Evolutionary conservation across 2,329 filamentous ascomycete species (phyloP), one percentile per base, ranked within the genome.

Genomic region (Pseudomassariella vexata): DNA sequence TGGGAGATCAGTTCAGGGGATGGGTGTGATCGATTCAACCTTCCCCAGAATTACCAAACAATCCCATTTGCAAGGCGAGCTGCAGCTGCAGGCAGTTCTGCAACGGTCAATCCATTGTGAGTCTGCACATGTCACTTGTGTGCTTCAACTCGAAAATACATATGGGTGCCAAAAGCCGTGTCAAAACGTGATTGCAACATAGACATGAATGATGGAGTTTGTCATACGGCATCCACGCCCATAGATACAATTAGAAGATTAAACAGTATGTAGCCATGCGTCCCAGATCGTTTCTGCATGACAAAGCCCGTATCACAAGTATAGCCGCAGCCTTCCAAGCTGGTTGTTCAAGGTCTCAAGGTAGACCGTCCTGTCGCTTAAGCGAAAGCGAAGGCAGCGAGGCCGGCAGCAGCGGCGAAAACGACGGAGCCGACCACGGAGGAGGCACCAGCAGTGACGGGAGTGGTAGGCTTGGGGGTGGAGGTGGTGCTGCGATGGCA

Each of bases 401-500:
- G 53, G 61, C 70, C 73, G 57, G 67, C 73, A 29, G 60, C 64
- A 44, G 65, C 72, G 55, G 73, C 73, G 51, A 75, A 57, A 50
- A 67, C 40, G 52, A 64, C 65, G 40, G 72, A 75, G 63, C 66
- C 69, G 41, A 63, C 62, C 48, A 76, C 53, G 50, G 65, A 62
- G 48, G 63, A 61, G 44, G 73, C 73, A 53, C 68, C 73, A 43
- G 64, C 70, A 31, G 65, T 70, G 25, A 49, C 48, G 37, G 56
- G 50, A 30, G 53, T 48, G 35, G 53, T 44, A 14, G 39, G 38
- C 34, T 52, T 48, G 39, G 59, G 53, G 42, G 55, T 48, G 42
- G 46, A 48, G 36, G 44, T 46, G 44, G 50, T 49, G 39, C 44
- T 46, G 34, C 46, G 22, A 48, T 19, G 28, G 19, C 9, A 35